Conservation (phyloP, 2,329 filamentous ascomycete genomes). For the Phyllachora maydis region DNA sequence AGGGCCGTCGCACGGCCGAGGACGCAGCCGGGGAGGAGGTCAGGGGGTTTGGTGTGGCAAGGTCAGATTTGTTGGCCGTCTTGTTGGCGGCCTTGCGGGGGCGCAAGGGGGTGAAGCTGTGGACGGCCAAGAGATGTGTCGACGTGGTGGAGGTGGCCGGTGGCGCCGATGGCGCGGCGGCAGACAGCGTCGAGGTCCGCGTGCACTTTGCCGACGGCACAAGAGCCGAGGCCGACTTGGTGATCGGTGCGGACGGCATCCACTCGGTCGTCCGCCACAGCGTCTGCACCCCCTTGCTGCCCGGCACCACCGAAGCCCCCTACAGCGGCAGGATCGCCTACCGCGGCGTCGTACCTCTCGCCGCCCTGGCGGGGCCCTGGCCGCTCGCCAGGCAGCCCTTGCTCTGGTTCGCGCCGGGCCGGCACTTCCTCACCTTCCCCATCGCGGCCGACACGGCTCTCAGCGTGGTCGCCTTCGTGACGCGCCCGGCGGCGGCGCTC, state of each 20-base stretch:
- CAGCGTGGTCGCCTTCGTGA: slow-evolving; percentile 15
- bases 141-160: slow-evolving; percentile 5
- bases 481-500: slow-evolving; percentile 10
- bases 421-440: slow-evolving; percentile 15
- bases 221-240: slow-evolving; percentile 7
- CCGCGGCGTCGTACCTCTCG: slow-evolving; percentile 6
- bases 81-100: slow-evolving; percentile 6
- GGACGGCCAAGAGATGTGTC: slow-evolving; percentile 7
- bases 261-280: slow-evolving; percentile 9
- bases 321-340: slow-evolving; percentile 8
- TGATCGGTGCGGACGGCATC: slow-evolving; percentile 12
- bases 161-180: neutral
- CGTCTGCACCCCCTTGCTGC: slow-evolving; percentile 6
- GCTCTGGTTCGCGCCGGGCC: slow-evolving; percentile 12
- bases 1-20: slow-evolving; percentile 4
- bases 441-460: slow-evolving; percentile 13
- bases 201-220: slow-evolving; percentile 9
- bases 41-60: slow-evolving; percentile 1
- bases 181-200: slow-evolving; percentile 3
- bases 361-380: slow-evolving; percentile 5
- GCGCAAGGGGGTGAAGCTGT: slow-evolving; percentile 7
- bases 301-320: too few relatives aligned
- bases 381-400: slow-evolving; percentile 7
- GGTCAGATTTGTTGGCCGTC: slow-evolving; percentile 10
- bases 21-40: neutral